These are phyloP conservation scores for Bryoerythrophyllum caledonicum DNA, from an alignment of 225 moss, liverwort and hornwort genomes.

Conservation along the genomic window DNA sequence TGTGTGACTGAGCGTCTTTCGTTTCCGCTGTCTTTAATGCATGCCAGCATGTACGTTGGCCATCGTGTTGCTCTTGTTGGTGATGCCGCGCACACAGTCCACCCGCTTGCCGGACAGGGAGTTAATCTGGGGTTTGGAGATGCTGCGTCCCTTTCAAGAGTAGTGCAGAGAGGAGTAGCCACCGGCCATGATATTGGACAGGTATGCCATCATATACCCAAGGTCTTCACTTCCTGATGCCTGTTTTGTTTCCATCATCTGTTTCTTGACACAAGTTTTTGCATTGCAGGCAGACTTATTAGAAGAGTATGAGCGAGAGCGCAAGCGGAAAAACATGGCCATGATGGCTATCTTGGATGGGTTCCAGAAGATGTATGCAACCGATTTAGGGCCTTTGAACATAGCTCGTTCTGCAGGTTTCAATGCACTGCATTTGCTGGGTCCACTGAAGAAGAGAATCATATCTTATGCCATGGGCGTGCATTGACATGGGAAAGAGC, in stretches of 20 bases:
- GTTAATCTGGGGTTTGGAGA: constrained; percentile 97
- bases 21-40: constrained; percentile 81
- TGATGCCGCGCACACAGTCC: constrained; percentile 96
- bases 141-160: constrained; percentile 69
- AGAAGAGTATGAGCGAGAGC: constrained; percentile 73
- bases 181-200: constrained; percentile 86
- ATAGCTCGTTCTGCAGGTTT: constrained; percentile 78
- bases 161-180: constrained; percentile 65
- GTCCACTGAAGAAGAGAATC: constrained; percentile 82
- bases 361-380: constrained; percentile 80
- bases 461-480: constrained; percentile 91
- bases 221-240: constrained; percentile 2
- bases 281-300: constrained; percentile 60
- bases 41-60: constrained; percentile 70
- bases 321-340: constrained; percentile 75
- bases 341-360: constrained; percentile 98
- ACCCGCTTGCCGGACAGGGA: constrained; percentile 96
- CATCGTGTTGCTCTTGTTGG: constrained; percentile 91
- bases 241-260: not conserved
- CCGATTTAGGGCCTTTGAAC: constrained; percentile 70
- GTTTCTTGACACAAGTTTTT: not conserved
- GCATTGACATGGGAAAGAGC: constrained; percentile 26
- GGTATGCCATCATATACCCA: constrained; percentile 38
- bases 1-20: constrained; percentile 76
- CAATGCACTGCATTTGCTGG: constrained; percentile 73